Base-by-base conservation (phyloP, 2,329 filamentous ascomycete genomes). In the Alternaria incomplexa region DNA sequence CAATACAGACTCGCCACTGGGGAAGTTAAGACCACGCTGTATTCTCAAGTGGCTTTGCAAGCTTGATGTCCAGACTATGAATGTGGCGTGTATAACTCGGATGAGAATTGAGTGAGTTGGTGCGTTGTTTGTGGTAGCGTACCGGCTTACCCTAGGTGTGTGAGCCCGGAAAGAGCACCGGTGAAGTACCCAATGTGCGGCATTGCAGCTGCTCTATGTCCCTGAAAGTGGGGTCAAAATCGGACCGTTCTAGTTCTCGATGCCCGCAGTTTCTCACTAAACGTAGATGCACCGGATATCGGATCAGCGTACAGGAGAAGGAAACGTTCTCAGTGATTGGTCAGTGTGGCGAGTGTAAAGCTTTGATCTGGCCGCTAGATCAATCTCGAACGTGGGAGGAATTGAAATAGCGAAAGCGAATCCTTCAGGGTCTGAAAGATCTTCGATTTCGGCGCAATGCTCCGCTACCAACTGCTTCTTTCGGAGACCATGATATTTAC, bases 331-430 rank as follows among this genome's bases (percentile, higher is more conserved):
- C 23, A 8, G 44, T 32, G 13, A 62, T 62, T 59, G 60, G 60
- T 13, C 32, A 30, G 20, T 12, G 48, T 54, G 23, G 20, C 56
- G 56, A 62, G 36, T 43, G 60, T 48, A 54, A 47, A 23, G 17
- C n/a, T 59, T 36, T 50, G 56, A 54, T 52, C 12, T 32, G 15
- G 56, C 44, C 60, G 56, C 60, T 59, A 62, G 60, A 15, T 46
- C 36, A 20, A 59, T 62, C 60, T 62, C 56, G 60, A 62, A 44
- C 56, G 45, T 55, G 22, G 23, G 12, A 30, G 40, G 17, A 28
- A 43, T 26, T 52, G n/a, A 7, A 40, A 40, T 36, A 28, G 15
- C 47, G 8, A 11, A 50, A 45, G 30, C 22, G 17, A 17, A 17
- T 15, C 59, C 20, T 57, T 46, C 48, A 47, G 47, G 40, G 26